phyloP scores from a whole-genome alignment of 1,284 basidiomycete species.

The Sporisorium graminicola region DNA sequence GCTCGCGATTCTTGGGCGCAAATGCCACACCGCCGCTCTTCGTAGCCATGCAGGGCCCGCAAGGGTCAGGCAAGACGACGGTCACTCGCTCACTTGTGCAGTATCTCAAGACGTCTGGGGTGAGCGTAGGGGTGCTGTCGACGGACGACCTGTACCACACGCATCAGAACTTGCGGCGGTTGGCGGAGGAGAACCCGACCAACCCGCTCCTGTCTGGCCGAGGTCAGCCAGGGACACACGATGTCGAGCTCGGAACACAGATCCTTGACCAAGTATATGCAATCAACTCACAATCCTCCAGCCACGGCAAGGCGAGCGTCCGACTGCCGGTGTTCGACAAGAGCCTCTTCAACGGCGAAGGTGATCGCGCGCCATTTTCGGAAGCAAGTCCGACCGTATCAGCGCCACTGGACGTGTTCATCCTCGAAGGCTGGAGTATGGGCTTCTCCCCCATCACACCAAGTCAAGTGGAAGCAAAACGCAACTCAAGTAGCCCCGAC shows the following conservation, averaged over 20 bases:
- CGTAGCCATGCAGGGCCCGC: conserved; percentile 51
- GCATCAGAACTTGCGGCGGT: conserved; percentile 20
- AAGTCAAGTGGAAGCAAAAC: conserved; percentile 15
- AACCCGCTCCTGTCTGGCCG: conserved; percentile 41
- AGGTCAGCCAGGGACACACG: conserved; percentile 48
- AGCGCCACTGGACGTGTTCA: conserved; percentile 36
- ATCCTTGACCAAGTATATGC: conserved; percentile 16
- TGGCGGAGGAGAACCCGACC: conserved; percentile 26
- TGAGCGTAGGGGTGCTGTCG: conserved; percentile 23
- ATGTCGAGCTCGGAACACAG: conserved; percentile 19
- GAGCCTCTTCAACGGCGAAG: conserved; percentile 35
- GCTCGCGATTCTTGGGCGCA: conserved; percentile 3
- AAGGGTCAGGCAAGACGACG: conserved; percentile 48
- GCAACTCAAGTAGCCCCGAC: background rate
- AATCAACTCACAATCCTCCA: conserved; percentile 17
- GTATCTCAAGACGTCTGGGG: conserved; percentile 5
- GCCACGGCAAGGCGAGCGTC: background rate
- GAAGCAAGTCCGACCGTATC: conserved; percentile 9
- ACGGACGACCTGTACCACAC: conserved; percentile 48
- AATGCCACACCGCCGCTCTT: conserved; percentile 25
- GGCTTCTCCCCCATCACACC: conserved; percentile 33
- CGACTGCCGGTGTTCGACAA: conserved; percentile 44
- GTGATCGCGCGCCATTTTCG: conserved; percentile 21
- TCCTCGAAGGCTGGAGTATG: conserved; percentile 52
- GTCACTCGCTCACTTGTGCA: conserved; percentile 27